Evolutionary conservation across 495 filamentous ascomycete species (phyloP).

Genomic region (Glonium stellatum): DNA sequence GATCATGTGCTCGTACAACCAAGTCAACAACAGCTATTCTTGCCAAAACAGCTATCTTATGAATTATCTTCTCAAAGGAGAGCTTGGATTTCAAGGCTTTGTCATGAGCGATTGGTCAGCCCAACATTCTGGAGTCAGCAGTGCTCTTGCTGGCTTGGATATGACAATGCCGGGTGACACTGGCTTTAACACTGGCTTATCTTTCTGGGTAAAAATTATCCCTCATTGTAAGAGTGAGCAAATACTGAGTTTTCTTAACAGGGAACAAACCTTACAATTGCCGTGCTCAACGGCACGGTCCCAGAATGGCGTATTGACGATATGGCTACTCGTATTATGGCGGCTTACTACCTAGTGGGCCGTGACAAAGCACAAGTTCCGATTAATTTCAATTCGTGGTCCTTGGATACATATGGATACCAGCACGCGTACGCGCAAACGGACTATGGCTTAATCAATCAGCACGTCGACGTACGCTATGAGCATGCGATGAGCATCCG

Average conservation of each 20-base stretch:
- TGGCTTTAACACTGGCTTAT: slow-evolving; percentile 59
- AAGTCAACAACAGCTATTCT: slow-evolving; percentile 66
- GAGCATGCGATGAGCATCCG: slow-evolving; percentile 68
- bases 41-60: slow-evolving; percentile 66
- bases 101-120: slow-evolving; percentile 39
- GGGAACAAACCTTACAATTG: slow-evolving; percentile 76
- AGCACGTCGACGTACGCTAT: slow-evolving; percentile 73
- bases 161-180: slow-evolving; percentile 95
- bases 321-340: slow-evolving; percentile 88
- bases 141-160: slow-evolving; percentile 78
- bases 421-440: slow-evolving; percentile 54
- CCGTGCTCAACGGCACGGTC: slow-evolving; percentile 82
- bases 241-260: neutral
- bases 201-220: slow-evolving; percentile 52
- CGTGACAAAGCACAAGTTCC: slow-evolving; percentile 54
- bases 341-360: slow-evolving; percentile 86
- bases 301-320: slow-evolving; percentile 90
- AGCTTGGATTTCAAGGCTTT: slow-evolving; percentile 93
- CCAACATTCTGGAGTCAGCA: slow-evolving; percentile 74
- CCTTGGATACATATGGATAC: slow-evolving; percentile 63
- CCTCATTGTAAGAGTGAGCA: neutral
- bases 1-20: slow-evolving; percentile 89
- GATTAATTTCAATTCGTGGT: slow-evolving; percentile 89
- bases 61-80: slow-evolving; percentile 81
- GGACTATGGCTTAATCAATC: slow-evolving; percentile 66